Evolutionary conservation across 768 basidiomycete genomes (phyloP).

Genomic region (Naganishia vaughanmartiniae): DNA sequence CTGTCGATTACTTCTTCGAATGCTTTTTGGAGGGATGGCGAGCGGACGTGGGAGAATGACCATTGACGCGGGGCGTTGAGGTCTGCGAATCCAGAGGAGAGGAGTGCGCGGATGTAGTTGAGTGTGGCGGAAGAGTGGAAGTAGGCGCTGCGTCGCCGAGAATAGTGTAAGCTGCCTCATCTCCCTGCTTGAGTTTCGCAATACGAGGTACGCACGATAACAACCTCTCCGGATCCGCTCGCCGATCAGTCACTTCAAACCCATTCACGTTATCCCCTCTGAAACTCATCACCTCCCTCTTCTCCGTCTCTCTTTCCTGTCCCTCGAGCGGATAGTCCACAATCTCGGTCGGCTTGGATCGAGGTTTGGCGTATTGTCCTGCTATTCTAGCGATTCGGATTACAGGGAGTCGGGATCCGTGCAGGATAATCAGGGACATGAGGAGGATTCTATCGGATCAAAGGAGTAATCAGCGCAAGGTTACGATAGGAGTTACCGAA

Average conservation of each 20-base stretch:
- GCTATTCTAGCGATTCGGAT: slow-evolving; percentile 75
- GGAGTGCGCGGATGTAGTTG: slow-evolving; percentile 82
- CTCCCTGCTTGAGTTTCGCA: neutral
- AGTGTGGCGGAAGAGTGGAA: slow-evolving; percentile 92
- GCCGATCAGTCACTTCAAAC: slow-evolving; percentile 67
- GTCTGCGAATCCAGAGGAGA: slow-evolving; percentile 92
- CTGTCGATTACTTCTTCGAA: slow-evolving; percentile 82
- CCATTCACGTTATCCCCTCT: slow-evolving; percentile 98
- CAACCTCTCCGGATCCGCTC: slow-evolving; percentile 84
- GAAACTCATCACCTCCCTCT: slow-evolving; percentile 74
- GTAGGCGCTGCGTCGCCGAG: slow-evolving; percentile 66
- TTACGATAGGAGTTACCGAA: neutral
- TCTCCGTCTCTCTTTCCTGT: slow-evolving; percentile 37
- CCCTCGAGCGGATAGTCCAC: slow-evolving; percentile 59
- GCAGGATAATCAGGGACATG: slow-evolving; percentile 89
- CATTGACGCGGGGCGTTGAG: slow-evolving; percentile 83
- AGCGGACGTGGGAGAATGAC: slow-evolving; percentile 89
- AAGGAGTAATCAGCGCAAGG: neutral
- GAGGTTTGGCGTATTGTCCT: slow-evolving; percentile 92
- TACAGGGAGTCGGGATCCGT: slow-evolving; percentile 89
- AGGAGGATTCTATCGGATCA: slow-evolving; percentile 64
- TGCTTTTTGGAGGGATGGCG: slow-evolving; percentile 65
- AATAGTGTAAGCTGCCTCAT: neutral
- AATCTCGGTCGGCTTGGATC: slow-evolving; percentile 77
- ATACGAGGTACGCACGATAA: slow-evolving; percentile 59